phyloP scores from a whole-genome alignment of 2,329 filamentous ascomycete species.

The Parasarocladium wereldwijsianum region DNA sequence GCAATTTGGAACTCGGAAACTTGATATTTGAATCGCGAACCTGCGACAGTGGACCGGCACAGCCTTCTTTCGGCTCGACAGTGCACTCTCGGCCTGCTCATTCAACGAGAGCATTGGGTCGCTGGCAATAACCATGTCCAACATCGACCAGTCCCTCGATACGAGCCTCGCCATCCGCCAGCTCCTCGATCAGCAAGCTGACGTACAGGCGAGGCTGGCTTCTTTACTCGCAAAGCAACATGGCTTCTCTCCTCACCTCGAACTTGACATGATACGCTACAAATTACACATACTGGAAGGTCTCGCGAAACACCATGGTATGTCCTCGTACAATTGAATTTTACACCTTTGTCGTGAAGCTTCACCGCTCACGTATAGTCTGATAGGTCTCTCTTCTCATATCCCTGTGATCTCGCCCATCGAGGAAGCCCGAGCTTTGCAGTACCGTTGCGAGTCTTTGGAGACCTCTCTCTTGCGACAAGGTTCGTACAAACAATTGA shows the following conservation, averaged over 20 bases:
- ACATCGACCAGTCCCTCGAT: conserved; percentile 6
- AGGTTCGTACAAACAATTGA: conserved; percentile 13
- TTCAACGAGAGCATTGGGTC: conserved; percentile 3
- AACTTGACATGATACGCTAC: conserved; percentile 40
- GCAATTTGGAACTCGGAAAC: no score
- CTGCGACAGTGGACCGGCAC: no score
- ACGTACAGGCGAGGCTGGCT: conserved; percentile 35
- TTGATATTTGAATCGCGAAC: no score
- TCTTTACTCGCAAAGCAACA: conserved; percentile 31
- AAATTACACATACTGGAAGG: conserved; percentile 35
- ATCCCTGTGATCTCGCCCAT: conserved; percentile 35
- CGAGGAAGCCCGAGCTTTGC: conserved; percentile 40
- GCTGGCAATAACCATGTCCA: conserved; percentile 1
- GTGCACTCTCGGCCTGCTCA: background rate
- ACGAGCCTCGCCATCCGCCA: conserved; percentile 17
- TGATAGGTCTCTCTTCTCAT: conserved; percentile 13
- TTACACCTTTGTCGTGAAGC: conserved; percentile 5
- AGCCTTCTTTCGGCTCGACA: no score
- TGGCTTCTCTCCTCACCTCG: conserved; percentile 29
- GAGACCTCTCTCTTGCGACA: conserved; percentile 32
- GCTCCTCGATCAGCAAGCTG: conserved; percentile 36
- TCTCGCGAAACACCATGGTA: conserved; percentile 35
- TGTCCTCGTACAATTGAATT: conserved; percentile 7
- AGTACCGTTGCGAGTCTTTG: conserved; percentile 44
- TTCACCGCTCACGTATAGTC: background rate